Conservation (phyloP, 164 flowering plant species). For the Stephania cephalantha region DNA sequence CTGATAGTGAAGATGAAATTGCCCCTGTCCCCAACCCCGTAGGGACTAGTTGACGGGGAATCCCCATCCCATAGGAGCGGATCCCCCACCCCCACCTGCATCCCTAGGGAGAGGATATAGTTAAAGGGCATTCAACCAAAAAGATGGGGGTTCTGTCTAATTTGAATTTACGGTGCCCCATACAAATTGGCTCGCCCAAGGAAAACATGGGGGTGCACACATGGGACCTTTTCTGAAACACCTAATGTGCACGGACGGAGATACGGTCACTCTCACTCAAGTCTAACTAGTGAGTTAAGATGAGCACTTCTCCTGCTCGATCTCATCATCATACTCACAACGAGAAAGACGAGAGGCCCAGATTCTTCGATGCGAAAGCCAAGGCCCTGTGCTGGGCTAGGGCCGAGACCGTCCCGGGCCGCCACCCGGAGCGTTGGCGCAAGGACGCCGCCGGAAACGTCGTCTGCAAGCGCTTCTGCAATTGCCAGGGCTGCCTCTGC, state of each 20-base stretch:
- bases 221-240: not conserved
- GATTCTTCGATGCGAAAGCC: constrained; percentile 65
- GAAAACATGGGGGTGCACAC: too few relatives aligned
- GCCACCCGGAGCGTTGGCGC: constrained; percentile 97
- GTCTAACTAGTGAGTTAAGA: not conserved
- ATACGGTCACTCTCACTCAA: not conserved
- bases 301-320: constrained; percentile 8
- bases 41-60: too few relatives aligned
- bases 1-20: too few relatives aligned
- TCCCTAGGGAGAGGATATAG: too few relatives aligned
- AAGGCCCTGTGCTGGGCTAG: constrained; percentile 71
- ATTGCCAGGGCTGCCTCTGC: constrained; percentile 92
- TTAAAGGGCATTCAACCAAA: too few relatives aligned
- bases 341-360: constrained; percentile 49
- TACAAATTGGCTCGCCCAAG: too few relatives aligned
- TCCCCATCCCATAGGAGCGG: too few relatives aligned
- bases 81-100: too few relatives aligned
- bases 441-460: constrained; percentile 92
- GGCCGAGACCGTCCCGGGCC: constrained; percentile 60
- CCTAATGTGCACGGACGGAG: not conserved
- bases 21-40: too few relatives aligned
- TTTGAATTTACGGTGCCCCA: too few relatives aligned
- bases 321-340: not conserved
- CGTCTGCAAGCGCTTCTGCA: constrained; percentile 92
- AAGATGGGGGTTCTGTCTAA: too few relatives aligned